phyloP scores from a whole-genome alignment of 306 rosid species.

The Corylus heterophylla region DNA sequence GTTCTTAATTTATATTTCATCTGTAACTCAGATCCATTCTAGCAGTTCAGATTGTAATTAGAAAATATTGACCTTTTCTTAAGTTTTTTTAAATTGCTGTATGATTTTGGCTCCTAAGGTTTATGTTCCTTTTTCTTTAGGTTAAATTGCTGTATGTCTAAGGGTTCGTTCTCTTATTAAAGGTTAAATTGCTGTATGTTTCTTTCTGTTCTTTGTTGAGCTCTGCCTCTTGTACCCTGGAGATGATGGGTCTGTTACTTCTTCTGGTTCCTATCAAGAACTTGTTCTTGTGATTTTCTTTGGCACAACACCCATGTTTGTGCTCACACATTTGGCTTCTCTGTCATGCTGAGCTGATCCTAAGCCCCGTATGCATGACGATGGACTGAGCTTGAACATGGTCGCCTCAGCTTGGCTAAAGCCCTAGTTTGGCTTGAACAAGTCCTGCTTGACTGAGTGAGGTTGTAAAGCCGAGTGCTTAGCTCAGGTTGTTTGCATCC shows the following conservation, averaged over 20 bases:
- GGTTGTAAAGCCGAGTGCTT: slow-evolving; percentile 11
- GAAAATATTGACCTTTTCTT: neutral
- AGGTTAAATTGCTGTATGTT: neutral
- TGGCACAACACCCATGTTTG: slow-evolving; percentile 12
- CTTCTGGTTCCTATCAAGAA: neutral
- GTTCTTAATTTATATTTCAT: neutral
- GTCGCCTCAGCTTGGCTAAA: slow-evolving; percentile 5
- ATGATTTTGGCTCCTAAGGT: neutral
- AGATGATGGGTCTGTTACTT: neutral
- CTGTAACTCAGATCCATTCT: neutral
- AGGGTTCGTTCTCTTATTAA: neutral
- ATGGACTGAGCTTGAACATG: slow-evolving; percentile 9
- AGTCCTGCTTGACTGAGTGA: slow-evolving; percentile 11
- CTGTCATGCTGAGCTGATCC: slow-evolving; percentile 7
- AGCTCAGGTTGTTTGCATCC: slow-evolving; percentile 22
- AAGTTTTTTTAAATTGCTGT: neutral
- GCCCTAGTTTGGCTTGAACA: slow-evolving; percentile 19
- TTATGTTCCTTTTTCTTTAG: no score
- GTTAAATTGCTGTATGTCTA: neutral
- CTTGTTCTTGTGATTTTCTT: slow-evolving; percentile 14
- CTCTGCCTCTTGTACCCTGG: neutral
- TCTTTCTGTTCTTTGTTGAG: slow-evolving; percentile 1
- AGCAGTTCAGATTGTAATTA: neutral
- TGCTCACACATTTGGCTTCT: slow-evolving; percentile 23
- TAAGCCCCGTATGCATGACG: neutral